Conservation (phyloP, 225 moss, liverwort and hornwort genomes). For the Marchantia paleacea region DNA sequence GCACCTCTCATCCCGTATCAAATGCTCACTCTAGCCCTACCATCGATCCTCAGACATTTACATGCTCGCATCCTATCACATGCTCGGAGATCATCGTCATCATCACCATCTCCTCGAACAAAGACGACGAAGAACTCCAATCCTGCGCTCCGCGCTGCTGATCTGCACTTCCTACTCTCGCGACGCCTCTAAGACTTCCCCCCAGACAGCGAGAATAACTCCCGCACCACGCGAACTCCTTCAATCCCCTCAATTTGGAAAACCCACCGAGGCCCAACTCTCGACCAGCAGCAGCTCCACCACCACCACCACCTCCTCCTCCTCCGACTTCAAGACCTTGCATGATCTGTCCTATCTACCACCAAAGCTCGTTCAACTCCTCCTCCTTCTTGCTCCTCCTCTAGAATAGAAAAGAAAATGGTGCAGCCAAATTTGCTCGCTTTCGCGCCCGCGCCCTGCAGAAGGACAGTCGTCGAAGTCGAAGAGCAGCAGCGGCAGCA, state of each 20-base stretch:
- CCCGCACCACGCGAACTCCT: not conserved
- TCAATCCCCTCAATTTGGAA: constrained; percentile 2
- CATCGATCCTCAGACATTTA: constrained; percentile 9
- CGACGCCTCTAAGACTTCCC: not conserved
- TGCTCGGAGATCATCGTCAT: constrained; percentile 8
- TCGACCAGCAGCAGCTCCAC: not conserved
- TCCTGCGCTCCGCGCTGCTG: not conserved
- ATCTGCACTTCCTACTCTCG: not conserved
- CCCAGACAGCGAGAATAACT: not conserved
- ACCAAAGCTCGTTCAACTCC: not conserved
- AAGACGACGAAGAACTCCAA: constrained; percentile 7
- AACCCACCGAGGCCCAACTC: not conserved
- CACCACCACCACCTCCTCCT: not conserved
- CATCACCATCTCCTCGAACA: no score
- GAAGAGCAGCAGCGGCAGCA: not conserved
- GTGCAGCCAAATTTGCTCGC: not conserved
- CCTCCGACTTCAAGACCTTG: constrained; percentile 6
- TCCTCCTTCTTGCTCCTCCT: not conserved
- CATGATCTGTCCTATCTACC: not conserved
- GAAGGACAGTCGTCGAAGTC: not conserved
- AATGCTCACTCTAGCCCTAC: not conserved
- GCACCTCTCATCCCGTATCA: constrained; percentile 24
- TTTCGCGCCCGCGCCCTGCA: not conserved
- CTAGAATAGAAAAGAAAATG: not conserved
- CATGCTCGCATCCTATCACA: constrained; percentile 12